Percentiles rank a stretch among this genome's conserved stretches.
These are phyloP conservation scores for Candida palmyrensis DNA, from an alignment of 805 yeast species.

Conservation along the genomic window DNA sequence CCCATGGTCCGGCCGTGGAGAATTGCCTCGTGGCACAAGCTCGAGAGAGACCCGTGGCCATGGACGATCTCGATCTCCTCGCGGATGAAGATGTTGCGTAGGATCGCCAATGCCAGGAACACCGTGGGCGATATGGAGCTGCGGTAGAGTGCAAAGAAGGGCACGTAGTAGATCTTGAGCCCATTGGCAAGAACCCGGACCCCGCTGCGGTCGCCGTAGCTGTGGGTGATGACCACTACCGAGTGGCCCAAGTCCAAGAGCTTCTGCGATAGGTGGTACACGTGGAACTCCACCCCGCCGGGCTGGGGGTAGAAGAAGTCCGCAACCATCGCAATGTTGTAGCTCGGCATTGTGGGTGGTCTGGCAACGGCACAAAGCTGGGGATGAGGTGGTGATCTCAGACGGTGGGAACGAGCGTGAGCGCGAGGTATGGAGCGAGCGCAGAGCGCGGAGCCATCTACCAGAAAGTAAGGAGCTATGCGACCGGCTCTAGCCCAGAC, in stretches of 20 bases:
- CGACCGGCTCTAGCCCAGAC: too few relatives aligned
- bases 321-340: constrained; percentile 68
- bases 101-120: constrained; percentile 78
- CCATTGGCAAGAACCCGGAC: constrained; percentile 84
- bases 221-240: constrained; percentile 84
- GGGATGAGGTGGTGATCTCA: too few relatives aligned
- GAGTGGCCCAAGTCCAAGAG: constrained; percentile 78
- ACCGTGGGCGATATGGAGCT: constrained; percentile 87
- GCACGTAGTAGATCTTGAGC: constrained; percentile 86
- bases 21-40: constrained; percentile 84
- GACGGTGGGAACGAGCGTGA: too few relatives aligned
- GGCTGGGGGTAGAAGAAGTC: constrained; percentile 98
- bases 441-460: too few relatives aligned
- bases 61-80: constrained; percentile 88
- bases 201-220: constrained; percentile 79
- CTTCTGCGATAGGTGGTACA: constrained; percentile 83
- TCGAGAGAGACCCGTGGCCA: constrained; percentile 89
- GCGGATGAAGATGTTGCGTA: constrained; percentile 79
- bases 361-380: too few relatives aligned
- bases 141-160: constrained; percentile 73
- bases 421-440: too few relatives aligned
- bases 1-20: constrained; percentile 95
- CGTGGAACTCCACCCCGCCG: constrained; percentile 96
- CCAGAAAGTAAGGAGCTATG: too few relatives aligned
- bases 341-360: constrained; percentile 16